These are phyloP conservation scores for Mycena latifolia DNA, from an alignment of 768 basidiomycete genomes.

Conservation along the genomic window DNA sequence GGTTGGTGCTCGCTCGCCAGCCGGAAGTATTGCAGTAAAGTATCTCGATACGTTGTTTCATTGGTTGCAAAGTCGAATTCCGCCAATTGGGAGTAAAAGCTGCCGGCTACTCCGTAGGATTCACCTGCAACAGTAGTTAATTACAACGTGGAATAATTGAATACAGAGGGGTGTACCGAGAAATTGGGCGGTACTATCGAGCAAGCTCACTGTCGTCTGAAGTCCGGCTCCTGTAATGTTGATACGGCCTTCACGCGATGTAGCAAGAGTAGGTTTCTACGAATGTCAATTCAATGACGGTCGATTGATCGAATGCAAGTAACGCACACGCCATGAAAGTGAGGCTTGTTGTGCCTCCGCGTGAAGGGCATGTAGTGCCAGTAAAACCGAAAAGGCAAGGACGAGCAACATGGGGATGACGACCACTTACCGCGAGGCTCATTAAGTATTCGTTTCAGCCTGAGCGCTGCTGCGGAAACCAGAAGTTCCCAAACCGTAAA, in stretches of 20 bases:
- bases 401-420: too few species aligned
- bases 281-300: not conserved
- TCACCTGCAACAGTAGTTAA: not conserved
- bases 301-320: not conserved
- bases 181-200: not conserved
- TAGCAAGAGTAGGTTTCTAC: not conserved
- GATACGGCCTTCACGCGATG: not conserved
- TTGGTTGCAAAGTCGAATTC: not conserved
- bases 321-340: not conserved
- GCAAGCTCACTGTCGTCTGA: not conserved
- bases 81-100: not conserved
- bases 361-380: not conserved
- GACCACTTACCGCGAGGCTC: too few species aligned
- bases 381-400: too few species aligned
- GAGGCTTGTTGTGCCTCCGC: not conserved
- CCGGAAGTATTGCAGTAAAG: not conserved
- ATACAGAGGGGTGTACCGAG: not conserved
- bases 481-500: too few species aligned
- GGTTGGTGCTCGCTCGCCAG: too few species aligned
- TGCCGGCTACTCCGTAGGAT: not conserved
- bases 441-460: too few species aligned
- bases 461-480: too few species aligned
- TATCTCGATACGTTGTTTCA: not conserved
- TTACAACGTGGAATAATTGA: not conserved
- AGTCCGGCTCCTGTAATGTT: not conserved